A percentile compares a stretch with the other conserved stretches of the same genome.
Conservation (phyloP, 306 rosid species). For the Cicer chorassanicum region DNA sequence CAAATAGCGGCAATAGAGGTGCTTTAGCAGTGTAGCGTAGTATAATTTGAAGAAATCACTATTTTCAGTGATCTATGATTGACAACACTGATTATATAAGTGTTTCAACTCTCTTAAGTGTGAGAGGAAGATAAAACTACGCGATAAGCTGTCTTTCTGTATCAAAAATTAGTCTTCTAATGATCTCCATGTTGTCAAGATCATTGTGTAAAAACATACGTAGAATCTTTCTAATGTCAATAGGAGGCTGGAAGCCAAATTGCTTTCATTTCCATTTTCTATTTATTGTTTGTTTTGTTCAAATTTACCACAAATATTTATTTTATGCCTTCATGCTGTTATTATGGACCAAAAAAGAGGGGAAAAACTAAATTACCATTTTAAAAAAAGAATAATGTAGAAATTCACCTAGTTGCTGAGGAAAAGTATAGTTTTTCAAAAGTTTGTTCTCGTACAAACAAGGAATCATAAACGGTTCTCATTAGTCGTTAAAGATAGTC, state of each 20-base stretch:
- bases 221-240: slow-evolving; percentile 30
- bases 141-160: slow-evolving; percentile 16
- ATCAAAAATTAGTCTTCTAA: slow-evolving; percentile 8
- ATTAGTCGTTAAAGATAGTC: not conserved
- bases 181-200: slow-evolving; percentile 28
- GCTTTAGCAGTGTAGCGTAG: too few relatives aligned
- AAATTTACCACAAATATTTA: not conserved
- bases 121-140: slow-evolving; percentile 25
- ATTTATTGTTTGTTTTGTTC: not conserved
- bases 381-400: not conserved
- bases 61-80: too few relatives aligned
- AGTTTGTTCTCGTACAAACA: not conserved
- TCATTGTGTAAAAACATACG: slow-evolving; percentile 27
- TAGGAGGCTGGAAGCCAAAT: not conserved
- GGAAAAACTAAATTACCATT: not conserved
- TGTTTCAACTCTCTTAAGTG: slow-evolving; percentile 19
- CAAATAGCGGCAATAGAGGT: too few relatives aligned
- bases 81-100: not conserved
- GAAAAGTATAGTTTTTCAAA: slow-evolving; percentile 20
- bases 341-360: not conserved
- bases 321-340: not conserved
- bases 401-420: slow-evolving; percentile 17
- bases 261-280: not conserved
- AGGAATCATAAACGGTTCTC: slow-evolving; percentile 18
- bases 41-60: too few relatives aligned